Base-by-base conservation (phyloP, 1,284 basidiomycete species). In the Sporisorium reilianum region DNA sequence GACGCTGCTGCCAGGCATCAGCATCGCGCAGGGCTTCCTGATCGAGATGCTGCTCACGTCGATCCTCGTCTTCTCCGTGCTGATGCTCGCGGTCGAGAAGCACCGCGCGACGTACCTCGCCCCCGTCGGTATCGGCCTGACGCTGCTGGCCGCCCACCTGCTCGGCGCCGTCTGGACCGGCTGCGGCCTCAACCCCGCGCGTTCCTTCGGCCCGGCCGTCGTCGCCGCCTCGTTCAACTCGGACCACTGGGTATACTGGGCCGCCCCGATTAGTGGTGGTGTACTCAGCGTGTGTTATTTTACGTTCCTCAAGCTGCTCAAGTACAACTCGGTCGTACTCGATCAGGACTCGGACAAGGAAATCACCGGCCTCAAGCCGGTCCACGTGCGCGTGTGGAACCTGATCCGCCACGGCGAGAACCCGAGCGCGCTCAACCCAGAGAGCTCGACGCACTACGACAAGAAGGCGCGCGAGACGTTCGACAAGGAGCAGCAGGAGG, bases 201-300 rank as follows among this genome's bases (percentile, higher is more conserved):
- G 91, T 71, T 86, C 91, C 0, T 92, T 92, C 81, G 92, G 91
- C 0, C 92, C 92, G 0, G 90, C 91, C 3, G 90, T 89, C 23
- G 68, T 71, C 25, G 58, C 55, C 4, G 60, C 59, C 1, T 5
- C 10, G 8, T 75, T 75, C 63, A 69, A 55, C 55, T 45, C 22
- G 2, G 65, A 75, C 22, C 72, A 75, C 58, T 75, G 79, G 79
- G 74, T 80, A 46, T 80, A 80, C 59, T 80, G 77, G 70, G 52
- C 64, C 30, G 75, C 48, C 9, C 75, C 77, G 0, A 40, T 76
- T 28, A 23, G 16, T 10, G 77, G 67, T 9, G 69, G 65, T 2
- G n/a, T 78, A 42, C 34, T 55, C 12, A 26, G 48, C 5, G 55
- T 78, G 1, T 55, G 57, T 26, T 73, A 63, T 51, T 61, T 62